Percentiles rank a stretch among this genome's conserved stretches.
Evolutionary conservation across 306 rosid genomes (phyloP).

Genomic region (Castanea crenata): DNA sequence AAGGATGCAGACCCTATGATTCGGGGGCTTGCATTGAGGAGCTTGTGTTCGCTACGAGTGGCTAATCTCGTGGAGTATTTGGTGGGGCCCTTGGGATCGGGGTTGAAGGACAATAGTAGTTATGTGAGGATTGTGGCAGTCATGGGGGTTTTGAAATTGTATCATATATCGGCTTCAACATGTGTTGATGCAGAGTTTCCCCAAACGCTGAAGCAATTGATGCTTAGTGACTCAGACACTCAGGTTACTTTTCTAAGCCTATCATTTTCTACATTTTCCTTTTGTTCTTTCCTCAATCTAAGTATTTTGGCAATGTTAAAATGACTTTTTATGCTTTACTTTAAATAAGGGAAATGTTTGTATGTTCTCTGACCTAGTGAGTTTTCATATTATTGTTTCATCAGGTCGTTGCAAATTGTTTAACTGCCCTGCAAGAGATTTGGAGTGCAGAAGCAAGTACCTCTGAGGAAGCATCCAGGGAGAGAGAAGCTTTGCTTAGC

Average conservation of each 20-base stretch:
- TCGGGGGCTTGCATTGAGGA: slow-evolving; percentile 93
- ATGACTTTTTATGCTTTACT: background rate
- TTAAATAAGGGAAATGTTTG: background rate
- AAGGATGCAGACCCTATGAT: slow-evolving; percentile 98
- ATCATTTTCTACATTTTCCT: background rate
- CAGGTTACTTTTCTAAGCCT: slow-evolving; percentile 52
- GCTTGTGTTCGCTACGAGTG: slow-evolving; percentile 88
- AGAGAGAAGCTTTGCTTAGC: slow-evolving; percentile 88
- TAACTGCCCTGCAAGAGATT: slow-evolving; percentile 94
- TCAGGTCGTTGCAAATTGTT: slow-evolving; percentile 96
- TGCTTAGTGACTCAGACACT: slow-evolving; percentile 88
- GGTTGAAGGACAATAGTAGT: slow-evolving; percentile 84
- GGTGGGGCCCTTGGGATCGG: slow-evolving; percentile 91
- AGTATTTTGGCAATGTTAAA: background rate
- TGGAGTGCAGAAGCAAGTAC: slow-evolving; percentile 83
- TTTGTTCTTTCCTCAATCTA: background rate
- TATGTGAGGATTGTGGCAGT: slow-evolving; percentile 94
- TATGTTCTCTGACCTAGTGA: background rate
- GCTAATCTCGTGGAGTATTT: slow-evolving; percentile 92
- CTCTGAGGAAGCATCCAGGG: slow-evolving; percentile 90
- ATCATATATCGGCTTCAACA: slow-evolving; percentile 90
- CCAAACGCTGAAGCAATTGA: slow-evolving; percentile 66
- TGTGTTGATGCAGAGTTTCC: slow-evolving; percentile 94
- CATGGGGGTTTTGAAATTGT: slow-evolving; percentile 83
- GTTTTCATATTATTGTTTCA: slow-evolving; percentile 19